Evolutionary conservation across 306 rosid species (phyloP), one percentile per base, ranked within the genome.

Genomic region (Prunus mongolica): DNA sequence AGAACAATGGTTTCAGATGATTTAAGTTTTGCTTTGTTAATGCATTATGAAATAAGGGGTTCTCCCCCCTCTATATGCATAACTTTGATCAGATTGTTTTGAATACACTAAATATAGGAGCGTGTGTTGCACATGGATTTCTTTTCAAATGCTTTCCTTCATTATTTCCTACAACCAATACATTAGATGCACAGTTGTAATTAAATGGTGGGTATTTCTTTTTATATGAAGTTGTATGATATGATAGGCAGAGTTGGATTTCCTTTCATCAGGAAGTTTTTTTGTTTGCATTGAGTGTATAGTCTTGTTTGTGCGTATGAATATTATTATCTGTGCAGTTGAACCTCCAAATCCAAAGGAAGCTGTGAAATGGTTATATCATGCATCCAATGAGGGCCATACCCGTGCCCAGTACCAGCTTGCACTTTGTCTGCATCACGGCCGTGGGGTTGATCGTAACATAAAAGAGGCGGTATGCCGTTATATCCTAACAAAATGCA

Each of bases 321-420:
- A 64, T 41, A 32, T 25, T 64, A n/a, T 58, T 18, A 20, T 73
- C 15, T 82, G 73, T 83, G 91, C 87, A 93, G 98, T 79, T 77
- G 90, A 88, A 76, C 90, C 97, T 78, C 84, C 94, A 52, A 89
- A 90, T 79, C 71, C 88, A 1, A 86, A 87, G 78, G 85, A 89
- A 74, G 97, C 96, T 63, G 74, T 91, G 18, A 85, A 65, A 80
- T 94, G 96, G 95, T 82, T 94, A 57, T 80, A 82, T 75, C 73
- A 69, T 83, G 90, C 95, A 38, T 86, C 98, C 46, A 1, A 49
- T 57, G 81, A 82, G 22, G 97, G 96, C 55, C 81, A 87, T 80
- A 72, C 76, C 46, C 96, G 96, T 67, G 93, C 98, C 65, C 98
- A 89, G 71, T 94, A 92, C 85, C 98, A 92, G 72, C 95, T 94